Percentiles rank a stretch among this genome's conserved stretches.
Conservation (phyloP, 352 stramenopile genomes). For the Elongisporangium anandrum region DNA sequence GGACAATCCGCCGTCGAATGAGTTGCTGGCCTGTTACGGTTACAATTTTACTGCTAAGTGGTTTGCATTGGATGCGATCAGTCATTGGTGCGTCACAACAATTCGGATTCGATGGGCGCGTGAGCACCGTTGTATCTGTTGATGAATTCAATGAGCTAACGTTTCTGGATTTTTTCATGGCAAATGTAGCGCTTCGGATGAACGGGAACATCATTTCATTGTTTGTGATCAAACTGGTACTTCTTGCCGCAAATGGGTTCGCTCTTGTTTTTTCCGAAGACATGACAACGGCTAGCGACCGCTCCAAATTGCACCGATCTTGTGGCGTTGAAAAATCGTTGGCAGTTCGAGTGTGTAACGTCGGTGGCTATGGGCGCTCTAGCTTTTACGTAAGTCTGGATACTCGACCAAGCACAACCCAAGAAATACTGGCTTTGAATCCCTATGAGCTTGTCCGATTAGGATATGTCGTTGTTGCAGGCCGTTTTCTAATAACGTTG, state of each 20-base stretch:
- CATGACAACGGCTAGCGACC: background rate
- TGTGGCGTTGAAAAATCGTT: slow-evolving; percentile 2
- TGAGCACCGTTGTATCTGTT: slow-evolving; percentile 2
- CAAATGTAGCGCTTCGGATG: slow-evolving; percentile 8
- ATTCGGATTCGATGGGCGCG: slow-evolving; percentile 5
- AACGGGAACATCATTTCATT: slow-evolving; percentile 8
- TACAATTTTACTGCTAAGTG: slow-evolving; percentile 12
- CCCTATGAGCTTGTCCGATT: slow-evolving; percentile 23
- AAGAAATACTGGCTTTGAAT: background rate
- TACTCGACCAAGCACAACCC: no score
- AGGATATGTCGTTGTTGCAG: slow-evolving; percentile 16
- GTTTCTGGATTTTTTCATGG: slow-evolving; percentile 5
- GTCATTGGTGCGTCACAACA: background rate
- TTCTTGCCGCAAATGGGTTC: slow-evolving; percentile 7
- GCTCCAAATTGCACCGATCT: slow-evolving; percentile 2
- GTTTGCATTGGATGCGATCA: slow-evolving; percentile 8
- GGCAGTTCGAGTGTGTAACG: background rate
- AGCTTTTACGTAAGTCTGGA: background rate
- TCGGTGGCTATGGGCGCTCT: background rate
- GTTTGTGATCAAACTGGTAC: slow-evolving; percentile 6
- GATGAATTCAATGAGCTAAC: slow-evolving; percentile 5
- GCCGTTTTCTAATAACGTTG: slow-evolving; percentile 11
- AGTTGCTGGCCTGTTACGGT: slow-evolving; percentile 22
- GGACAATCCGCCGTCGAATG: slow-evolving; percentile 9
- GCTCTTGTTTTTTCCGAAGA: slow-evolving; percentile 9